Evolutionary conservation across 805 yeast species (phyloP).

Genomic region (Candida ipomoeae): DNA sequence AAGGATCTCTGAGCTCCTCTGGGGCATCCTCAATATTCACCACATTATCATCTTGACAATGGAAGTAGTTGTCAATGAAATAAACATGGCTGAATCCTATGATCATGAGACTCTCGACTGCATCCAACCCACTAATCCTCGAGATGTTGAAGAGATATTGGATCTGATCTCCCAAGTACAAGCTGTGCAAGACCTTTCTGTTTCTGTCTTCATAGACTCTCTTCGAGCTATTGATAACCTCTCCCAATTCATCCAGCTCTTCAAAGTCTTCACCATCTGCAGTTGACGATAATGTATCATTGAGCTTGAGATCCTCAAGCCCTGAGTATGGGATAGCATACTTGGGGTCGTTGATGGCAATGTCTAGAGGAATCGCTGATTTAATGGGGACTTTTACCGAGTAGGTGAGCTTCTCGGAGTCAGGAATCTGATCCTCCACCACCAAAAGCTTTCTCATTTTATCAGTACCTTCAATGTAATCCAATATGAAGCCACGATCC

Average conservation of each 20-base stretch:
- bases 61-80: conserved; percentile 66
- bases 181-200: conserved; percentile 65
- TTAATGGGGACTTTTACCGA: conserved; percentile 37
- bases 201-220: conserved; percentile 58
- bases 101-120: conserved; percentile 70
- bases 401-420: conserved; percentile 41
- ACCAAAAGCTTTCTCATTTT: conserved; percentile 62
- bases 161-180: conserved; percentile 67
- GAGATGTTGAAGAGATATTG: conserved; percentile 72
- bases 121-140: conserved; percentile 70
- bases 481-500: conserved; percentile 47
- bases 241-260: conserved; percentile 17
- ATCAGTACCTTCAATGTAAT: conserved; percentile 65
- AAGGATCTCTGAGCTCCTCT: conserved; percentile 57
- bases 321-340: conserved; percentile 13
- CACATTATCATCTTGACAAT: conserved; percentile 47
- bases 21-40: conserved; percentile 68
- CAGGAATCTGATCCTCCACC: conserved; percentile 47
- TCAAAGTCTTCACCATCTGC: conserved; percentile 23
- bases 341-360: conserved; percentile 16
- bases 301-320: conserved; percentile 25
- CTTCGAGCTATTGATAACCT: conserved; percentile 9
- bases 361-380: conserved; percentile 17
- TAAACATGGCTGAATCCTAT: conserved; percentile 63
- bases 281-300: conserved; percentile 12